Conservation (phyloP, 345 rosid genomes). For the Lepidium didymum region DNA sequence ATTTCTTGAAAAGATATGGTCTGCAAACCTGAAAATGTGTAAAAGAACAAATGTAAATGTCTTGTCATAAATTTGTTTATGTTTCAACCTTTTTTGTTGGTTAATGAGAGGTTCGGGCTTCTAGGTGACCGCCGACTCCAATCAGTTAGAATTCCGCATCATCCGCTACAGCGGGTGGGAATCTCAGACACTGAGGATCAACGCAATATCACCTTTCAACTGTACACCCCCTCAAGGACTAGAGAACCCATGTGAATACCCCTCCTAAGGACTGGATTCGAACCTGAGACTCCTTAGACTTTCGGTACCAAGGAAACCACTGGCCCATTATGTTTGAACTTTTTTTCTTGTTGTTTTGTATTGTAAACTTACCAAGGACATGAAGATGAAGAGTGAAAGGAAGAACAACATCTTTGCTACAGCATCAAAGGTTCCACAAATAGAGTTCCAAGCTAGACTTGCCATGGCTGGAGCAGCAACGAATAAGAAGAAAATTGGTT, state of each 20-base stretch:
- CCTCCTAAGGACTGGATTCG: too few relatives aligned
- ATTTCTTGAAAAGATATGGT: conserved; percentile 58
- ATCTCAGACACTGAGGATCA: too few relatives aligned
- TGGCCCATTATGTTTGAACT: not conserved
- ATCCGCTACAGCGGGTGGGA: too few relatives aligned
- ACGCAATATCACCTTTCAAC: too few relatives aligned
- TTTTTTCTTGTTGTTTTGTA: not conserved
- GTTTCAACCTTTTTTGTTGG: not conserved
- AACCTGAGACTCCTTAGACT: too few relatives aligned
- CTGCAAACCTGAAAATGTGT: conserved; percentile 43
- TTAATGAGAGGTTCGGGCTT: too few relatives aligned
- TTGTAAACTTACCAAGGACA: conserved; percentile 42
- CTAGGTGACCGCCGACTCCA: too few relatives aligned
- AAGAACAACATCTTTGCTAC: conserved; percentile 53
- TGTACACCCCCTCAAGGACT: too few relatives aligned
- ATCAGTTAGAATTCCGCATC: too few relatives aligned
- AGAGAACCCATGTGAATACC: too few relatives aligned
- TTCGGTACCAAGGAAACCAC: too few relatives aligned
- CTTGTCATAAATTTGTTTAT: not conserved
- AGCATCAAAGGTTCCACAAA: conserved; percentile 41
- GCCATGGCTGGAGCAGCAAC: conserved; percentile 64
- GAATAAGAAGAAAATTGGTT: conserved; percentile 66
- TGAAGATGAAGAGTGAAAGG: conserved; percentile 50
- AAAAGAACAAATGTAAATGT: not conserved
- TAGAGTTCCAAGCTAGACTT: conserved; percentile 63